These are phyloP conservation scores for Solanum hybrid DNA, from an alignment of 305 asterid genomes.

Conservation along the genomic window DNA sequence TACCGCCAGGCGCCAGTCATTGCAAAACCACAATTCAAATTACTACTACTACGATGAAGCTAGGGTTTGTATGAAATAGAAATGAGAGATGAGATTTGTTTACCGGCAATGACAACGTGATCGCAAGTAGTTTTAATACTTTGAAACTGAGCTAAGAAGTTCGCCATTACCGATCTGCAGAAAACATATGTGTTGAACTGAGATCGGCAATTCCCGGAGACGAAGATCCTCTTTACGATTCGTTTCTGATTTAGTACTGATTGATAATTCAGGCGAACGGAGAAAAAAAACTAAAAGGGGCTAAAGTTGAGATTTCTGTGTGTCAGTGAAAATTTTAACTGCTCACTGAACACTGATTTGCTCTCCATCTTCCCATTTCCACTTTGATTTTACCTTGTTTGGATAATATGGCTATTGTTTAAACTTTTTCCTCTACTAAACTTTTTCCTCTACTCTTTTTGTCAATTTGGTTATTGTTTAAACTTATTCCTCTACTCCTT, in stretches of 20 bases:
- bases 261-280: background rate
- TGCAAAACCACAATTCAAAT: background rate
- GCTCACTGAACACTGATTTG: background rate
- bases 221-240: slow-evolving; percentile 2
- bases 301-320: background rate
- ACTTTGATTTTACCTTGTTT: background rate
- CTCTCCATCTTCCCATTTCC: background rate
- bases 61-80: background rate
- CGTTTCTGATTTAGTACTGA: background rate
- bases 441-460: background rate
- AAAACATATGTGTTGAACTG: background rate
- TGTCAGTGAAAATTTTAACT: background rate
- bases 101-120: slow-evolving; percentile 76
- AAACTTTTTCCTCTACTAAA: background rate
- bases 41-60: background rate
- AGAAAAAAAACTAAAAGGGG: no score
- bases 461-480: background rate
- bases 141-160: slow-evolving; percentile 89
- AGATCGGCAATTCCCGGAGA: background rate
- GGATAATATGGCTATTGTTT: background rate
- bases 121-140: slow-evolving; percentile 65
- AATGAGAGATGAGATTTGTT: background rate
- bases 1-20: background rate
- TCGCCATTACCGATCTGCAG: slow-evolving; percentile 50
- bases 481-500: background rate